A percentile compares a stretch with the other conserved stretches of the same genome.
phyloP scores from a whole-genome alignment of 108 stramenopile genomes.

The Cyclotella atomus region DNA sequence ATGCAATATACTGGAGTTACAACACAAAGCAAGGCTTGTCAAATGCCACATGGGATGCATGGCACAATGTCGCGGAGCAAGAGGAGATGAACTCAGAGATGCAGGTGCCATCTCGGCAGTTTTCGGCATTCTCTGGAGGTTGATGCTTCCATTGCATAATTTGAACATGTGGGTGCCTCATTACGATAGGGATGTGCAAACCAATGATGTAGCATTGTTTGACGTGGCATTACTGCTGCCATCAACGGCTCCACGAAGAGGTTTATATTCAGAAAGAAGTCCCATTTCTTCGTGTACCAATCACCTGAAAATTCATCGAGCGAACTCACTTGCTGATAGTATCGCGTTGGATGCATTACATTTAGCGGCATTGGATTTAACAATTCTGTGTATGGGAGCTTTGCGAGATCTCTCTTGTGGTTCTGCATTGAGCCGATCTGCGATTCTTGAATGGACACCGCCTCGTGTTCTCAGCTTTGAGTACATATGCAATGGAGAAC shows the following conservation, averaged over 20 bases:
- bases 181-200: not conserved
- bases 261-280: not conserved
- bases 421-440: constrained; percentile 46
- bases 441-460: constrained; percentile 47
- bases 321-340: not conserved
- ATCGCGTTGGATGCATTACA: constrained; percentile 24
- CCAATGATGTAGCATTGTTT: not conserved
- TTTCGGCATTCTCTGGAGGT: constrained; percentile 30
- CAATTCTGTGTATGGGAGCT: constrained; percentile 41
- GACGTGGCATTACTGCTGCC: constrained; percentile 2
- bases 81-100: constrained; percentile 46
- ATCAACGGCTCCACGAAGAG: not conserved
- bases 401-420: constrained; percentile 62
- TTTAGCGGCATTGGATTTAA: constrained; percentile 32
- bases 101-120: constrained; percentile 47
- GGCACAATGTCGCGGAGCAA: constrained; percentile 48
- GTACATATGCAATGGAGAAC: not conserved
- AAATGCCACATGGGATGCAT: constrained; percentile 47
- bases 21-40: constrained; percentile 25
- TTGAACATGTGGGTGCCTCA: constrained; percentile 1
- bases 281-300: not conserved
- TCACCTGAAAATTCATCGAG: not conserved
- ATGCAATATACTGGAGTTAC: constrained; percentile 32
- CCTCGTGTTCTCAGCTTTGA: not conserved
- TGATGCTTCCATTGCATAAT: constrained; percentile 6